These are phyloP conservation scores for Kitagawia praeruptora DNA, from an alignment of 129 eudicot genomes.

Conservation along the genomic window DNA sequence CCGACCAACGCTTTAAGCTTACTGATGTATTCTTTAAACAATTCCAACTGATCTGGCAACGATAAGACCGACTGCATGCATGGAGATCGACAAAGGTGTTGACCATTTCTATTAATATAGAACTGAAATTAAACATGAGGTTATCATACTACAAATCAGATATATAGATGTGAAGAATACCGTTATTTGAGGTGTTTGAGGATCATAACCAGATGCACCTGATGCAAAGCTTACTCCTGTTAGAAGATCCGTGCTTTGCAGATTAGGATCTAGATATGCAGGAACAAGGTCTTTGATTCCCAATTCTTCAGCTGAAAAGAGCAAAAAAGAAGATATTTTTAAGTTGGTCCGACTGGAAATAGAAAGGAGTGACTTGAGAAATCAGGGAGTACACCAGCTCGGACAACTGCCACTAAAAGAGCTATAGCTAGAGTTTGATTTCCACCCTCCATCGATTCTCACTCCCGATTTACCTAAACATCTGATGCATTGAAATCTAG, in stretches of 20 bases:
- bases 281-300: conserved; percentile 60
- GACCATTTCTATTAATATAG: too few species aligned
- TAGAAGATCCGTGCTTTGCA: conserved; percentile 32
- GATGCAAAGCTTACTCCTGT: conserved; percentile 92
- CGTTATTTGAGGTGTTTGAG: conserved; percentile 45
- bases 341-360: not conserved
- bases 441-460: too few species aligned
- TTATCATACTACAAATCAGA: not conserved
- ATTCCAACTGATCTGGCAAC: conserved; percentile 30
- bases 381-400: too few species aligned
- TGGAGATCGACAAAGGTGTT: not conserved
- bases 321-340: not conserved
- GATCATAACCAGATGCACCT: conserved; percentile 79
- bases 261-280: conserved; percentile 57
- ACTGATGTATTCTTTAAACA: conserved; percentile 58
- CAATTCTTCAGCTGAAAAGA: conserved; percentile 42
- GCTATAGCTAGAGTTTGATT: not conserved
- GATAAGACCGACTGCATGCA: conserved; percentile 46
- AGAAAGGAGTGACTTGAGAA: too few species aligned
- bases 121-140: not conserved
- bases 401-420: not conserved
- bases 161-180: conserved; percentile 17
- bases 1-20: conserved; percentile 49
- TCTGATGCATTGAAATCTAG: not conserved
- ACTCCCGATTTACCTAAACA: too few species aligned